Base-by-base conservation (phyloP, 495 filamentous ascomycete species). In the Neurospora sp. region DNA sequence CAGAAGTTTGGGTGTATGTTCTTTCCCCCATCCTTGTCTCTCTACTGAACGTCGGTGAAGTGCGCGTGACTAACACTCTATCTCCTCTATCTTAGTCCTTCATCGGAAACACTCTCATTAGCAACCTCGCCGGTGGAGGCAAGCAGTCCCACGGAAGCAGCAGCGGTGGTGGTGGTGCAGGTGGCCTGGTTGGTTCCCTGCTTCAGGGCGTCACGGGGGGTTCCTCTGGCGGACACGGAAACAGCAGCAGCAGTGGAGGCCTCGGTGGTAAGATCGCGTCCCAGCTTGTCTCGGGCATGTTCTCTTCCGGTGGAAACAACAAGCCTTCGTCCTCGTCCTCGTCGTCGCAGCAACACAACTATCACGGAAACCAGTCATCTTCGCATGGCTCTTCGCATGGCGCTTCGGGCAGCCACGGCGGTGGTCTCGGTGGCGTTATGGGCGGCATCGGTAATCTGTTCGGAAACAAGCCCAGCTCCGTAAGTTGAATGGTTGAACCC, bases 1-100 rank as follows among this genome's bases (percentile, higher is more conserved):
- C 71, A 78, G 85, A 70, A 82, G 84, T 12, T 79, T 86, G 73
- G 83, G 83, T 42, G 85, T 86, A 77, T 74, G 85, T 81, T 68
- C 18, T 31, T 73, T 41, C 1, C 41, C 9, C 20, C 20, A 1
- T 20, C 68, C 14, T 71, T 61, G 47, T 35, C 2, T 74, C 22
- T 69, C 38, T 73, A 14, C n/a, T 70, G 18, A 31, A n/a, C 14
- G 22, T 71, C 20, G 37, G 40, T 35, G 59, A 14, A 18, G 3
- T 68, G 22, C 27, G 40, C 12, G 47, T 10, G 39, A 53, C 73
- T 73, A 38, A 75, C 69, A 65, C 1, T 65, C 14, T 4, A 8
- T n/a, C 8, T 65, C 18, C 7, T 39, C 18, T 18, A 22, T 3
- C 4, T 14, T 9, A 80, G 78, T 73, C 74, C n/a, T 74, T 81